Base-by-base conservation (phyloP, 2,329 filamentous ascomycete genomes). In the Bimuria novae-zelandiae region DNA sequence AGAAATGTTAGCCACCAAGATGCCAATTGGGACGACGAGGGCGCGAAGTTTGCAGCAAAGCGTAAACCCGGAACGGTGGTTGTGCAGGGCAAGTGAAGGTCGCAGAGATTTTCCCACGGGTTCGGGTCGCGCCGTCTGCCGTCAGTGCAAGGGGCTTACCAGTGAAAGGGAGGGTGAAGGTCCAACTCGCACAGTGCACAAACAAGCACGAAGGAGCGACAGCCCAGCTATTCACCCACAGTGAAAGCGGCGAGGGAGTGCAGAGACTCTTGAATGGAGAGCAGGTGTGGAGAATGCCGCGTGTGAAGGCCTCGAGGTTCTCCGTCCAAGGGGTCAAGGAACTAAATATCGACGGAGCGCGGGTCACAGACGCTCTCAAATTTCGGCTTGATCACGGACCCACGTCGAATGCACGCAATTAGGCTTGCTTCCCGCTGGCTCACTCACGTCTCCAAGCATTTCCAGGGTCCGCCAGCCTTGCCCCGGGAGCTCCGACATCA, bases 181-280 rank as follows among this genome's bases (percentile, higher is more conserved):
- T 10, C 36, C 41, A 48, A 40, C 12, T 36, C 30, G 37, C 43
- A 35, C 42, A 16, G 42, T 19, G 37, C 27, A 36, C 46, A 29
- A 54, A 37, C 23, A 54, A 37, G 52, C 56, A 58, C 52, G 54
- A 73, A 71, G 68, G 69, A 73, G 60, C 60, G 70, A 65, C 67
- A 60, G 63, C 54, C 58, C 67, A 59, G 64, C 58, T 59, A 60
- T 63, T 57, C 60, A 65, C 63, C 21, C 33, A 50, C 59, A 60
- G 65, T 62, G 54, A 49, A 40, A 23, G 51, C 50, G 60, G 64
- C 63, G 57, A 61, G 54, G 56, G 57, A 54, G 53, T 56, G 61
- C 60, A 65, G 65, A 60, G 63, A 58, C 59, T 57, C 56, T 53
- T 49, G 55, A 59, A 55, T 51, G 49, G 54, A 51, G 53, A 55